A percentile compares a stretch with the other conserved stretches of the same genome.
phyloP scores from a whole-genome alignment of 805 yeast species.

The Kluyveromyces lactis region DNA sequence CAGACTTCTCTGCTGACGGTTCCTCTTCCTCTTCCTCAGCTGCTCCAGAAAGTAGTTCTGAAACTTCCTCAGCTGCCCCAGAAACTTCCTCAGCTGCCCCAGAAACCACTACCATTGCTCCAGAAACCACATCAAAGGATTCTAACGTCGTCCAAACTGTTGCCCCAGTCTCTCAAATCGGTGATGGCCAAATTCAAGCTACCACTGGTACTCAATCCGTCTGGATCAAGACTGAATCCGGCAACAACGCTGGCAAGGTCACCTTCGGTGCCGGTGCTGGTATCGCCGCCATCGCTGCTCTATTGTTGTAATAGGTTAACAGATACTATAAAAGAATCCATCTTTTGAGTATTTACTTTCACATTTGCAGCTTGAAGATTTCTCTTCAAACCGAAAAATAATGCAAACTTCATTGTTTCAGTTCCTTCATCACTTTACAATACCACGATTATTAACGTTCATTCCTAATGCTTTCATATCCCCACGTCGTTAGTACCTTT shows the following conservation, averaged over 20 bases:
- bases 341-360: too few relatives aligned
- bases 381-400: background rate
- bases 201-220: slow-evolving; percentile 18
- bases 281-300: slow-evolving; percentile 24
- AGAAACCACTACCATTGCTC: slow-evolving; percentile 18
- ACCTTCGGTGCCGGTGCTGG: slow-evolving; percentile 21
- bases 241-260: slow-evolving; percentile 22
- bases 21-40: slow-evolving; percentile 18
- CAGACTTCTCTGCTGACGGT: slow-evolving; percentile 14
- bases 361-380: too few relatives aligned
- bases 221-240: slow-evolving; percentile 7
- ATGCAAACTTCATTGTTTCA: background rate
- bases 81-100: slow-evolving; percentile 22
- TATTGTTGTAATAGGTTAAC: slow-evolving; percentile 18
- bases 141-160: too few relatives aligned
- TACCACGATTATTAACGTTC: too few relatives aligned
- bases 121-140: slow-evolving; percentile 10
- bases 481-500: too few relatives aligned
- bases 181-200: slow-evolving; percentile 42
- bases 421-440: too few relatives aligned
- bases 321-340: background rate
- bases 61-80: slow-evolving; percentile 16
- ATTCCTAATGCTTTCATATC: too few relatives aligned
- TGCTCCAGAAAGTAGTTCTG: slow-evolving; percentile 14
- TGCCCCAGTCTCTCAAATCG: slow-evolving; percentile 34